Conservation (phyloP, 768 basidiomycete genomes). For the Rhodotorula paludigena region DNA sequence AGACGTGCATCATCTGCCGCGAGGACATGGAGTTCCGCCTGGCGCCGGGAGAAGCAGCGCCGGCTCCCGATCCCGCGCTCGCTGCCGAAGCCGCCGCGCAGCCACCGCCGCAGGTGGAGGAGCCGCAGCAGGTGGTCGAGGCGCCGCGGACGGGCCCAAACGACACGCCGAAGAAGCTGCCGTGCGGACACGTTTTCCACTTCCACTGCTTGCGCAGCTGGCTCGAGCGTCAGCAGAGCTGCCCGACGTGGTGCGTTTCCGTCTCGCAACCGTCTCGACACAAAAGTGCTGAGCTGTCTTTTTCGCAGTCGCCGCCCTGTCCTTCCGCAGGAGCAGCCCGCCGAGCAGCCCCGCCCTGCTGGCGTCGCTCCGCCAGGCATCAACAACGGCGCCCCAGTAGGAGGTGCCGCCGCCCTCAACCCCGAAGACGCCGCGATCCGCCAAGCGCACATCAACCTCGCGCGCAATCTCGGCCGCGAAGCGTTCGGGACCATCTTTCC, state of each 20-base stretch:
- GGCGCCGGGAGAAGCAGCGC: slow-evolving; percentile 33
- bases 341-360: slow-evolving; percentile 41
- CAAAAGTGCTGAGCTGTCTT: slow-evolving; percentile 29
- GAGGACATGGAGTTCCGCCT: slow-evolving; percentile 71
- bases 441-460: slow-evolving; percentile 40
- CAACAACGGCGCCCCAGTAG: background rate
- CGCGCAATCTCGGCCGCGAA: slow-evolving; percentile 34
- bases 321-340: slow-evolving; percentile 27
- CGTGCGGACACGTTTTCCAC: slow-evolving; percentile 96
- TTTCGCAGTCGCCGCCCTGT: slow-evolving; percentile 39
- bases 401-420: background rate
- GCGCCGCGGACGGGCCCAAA: slow-evolving; percentile 50
- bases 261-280: background rate
- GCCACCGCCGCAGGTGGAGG: slow-evolving; percentile 40
- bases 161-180: slow-evolving; percentile 91
- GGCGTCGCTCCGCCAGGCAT: background rate
- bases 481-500: slow-evolving; percentile 43
- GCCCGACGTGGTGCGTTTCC: slow-evolving; percentile 84
- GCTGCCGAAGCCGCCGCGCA: slow-evolving; percentile 40
- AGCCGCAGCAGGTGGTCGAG: slow-evolving; percentile 29
- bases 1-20: slow-evolving; percentile 94
- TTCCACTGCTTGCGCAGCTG: slow-evolving; percentile 94
- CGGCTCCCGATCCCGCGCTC: too few species aligned
- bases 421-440: slow-evolving; percentile 46
- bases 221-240: slow-evolving; percentile 97